Evolutionary conservation across 2,329 filamentous ascomycete genomes (phyloP), one percentile per base, ranked within the genome.

Genomic region (Hymenoscyphus salicellus): DNA sequence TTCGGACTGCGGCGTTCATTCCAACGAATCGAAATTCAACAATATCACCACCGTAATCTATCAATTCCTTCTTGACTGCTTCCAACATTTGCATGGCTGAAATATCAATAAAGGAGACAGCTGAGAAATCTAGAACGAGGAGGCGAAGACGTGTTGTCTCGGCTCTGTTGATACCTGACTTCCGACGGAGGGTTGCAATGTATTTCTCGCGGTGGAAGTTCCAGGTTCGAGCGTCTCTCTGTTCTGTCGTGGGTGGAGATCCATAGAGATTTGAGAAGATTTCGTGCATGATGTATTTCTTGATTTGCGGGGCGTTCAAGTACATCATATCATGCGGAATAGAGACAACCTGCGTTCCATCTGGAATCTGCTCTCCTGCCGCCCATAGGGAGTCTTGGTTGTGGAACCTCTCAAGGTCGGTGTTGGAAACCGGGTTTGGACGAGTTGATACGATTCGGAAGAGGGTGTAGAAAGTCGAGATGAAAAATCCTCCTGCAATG

Each of bases 361-460:
- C 52, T 1, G 68, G 68, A 14, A 71, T 66, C 3, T 32, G 33
- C 26, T 68, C 65, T 16, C 60, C 65, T 16, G 64, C 61, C 28
- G 56, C 26, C 63, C 65, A 67, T 52, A 63, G 61, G 10, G 62
- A 60, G 43, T 62, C 58, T 10, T 60, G 38, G 30, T 56, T 63
- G 33, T 66, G 66, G 17, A 60, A 58, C 16, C 60, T 59, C 30
- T 71, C 69, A 14, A 69, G 59, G 61, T 71, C 69, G 43, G 56
- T 14, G 11, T n/a, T 55, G 11, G 59, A 38, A 28, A 69, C 16
- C 2, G 43, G 38, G 20, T 58, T 58, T n/a, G 66, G 60, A 10
- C 58, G 58, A 2, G 68, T 69, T 55, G 69, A 71, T 63, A 70
- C 68, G 28, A 63, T 32, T 23, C 68, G 66, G 55, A 71, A 55